phyloP scores from a whole-genome alignment of 2,329 filamentous ascomycete genomes.

The Thielaviopsis euricoi region DNA sequence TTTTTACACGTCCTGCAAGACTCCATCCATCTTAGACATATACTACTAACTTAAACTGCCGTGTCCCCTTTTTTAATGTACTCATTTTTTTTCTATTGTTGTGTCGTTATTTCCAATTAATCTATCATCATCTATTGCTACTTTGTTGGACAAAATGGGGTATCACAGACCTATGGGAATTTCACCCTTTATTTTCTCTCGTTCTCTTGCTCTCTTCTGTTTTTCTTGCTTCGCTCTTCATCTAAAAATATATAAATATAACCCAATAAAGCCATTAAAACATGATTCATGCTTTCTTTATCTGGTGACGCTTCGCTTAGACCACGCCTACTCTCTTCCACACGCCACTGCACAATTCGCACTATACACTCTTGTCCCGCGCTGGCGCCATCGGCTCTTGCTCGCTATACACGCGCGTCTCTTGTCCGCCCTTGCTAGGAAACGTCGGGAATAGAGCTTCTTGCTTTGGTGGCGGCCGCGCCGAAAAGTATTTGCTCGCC shows the following conservation, averaged over 20 bases:
- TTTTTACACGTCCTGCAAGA: neutral
- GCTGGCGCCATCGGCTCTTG: conserved; percentile 66
- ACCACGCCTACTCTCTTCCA: conserved; percentile 51
- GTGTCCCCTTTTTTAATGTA: conserved; percentile 1
- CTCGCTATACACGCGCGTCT: conserved; percentile 49
- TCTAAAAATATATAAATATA: neutral
- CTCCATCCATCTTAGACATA: neutral
- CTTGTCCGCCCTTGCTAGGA: conserved; percentile 84
- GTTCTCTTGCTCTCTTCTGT: conserved; percentile 1
- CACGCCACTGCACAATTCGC: conserved; percentile 50
- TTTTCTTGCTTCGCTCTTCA: neutral
- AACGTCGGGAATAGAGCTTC: conserved; percentile 94
- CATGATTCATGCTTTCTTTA: too few relatives aligned
- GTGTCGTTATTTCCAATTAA: neutral
- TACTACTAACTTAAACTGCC: neutral
- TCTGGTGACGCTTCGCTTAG: too few relatives aligned
- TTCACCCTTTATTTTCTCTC: neutral
- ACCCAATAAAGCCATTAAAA: too few relatives aligned
- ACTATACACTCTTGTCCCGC: conserved; percentile 39
- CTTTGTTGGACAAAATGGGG: too few relatives aligned
- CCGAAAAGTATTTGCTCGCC: conserved; percentile 66
- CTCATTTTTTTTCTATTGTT: neutral
- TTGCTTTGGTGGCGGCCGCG: conserved; percentile 79
- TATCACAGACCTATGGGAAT: too few relatives aligned
- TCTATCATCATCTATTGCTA: too few relatives aligned